phyloP scores from a whole-genome alignment of 371 early-diverging fungal genomes.

The Coemansia linderi region DNA sequence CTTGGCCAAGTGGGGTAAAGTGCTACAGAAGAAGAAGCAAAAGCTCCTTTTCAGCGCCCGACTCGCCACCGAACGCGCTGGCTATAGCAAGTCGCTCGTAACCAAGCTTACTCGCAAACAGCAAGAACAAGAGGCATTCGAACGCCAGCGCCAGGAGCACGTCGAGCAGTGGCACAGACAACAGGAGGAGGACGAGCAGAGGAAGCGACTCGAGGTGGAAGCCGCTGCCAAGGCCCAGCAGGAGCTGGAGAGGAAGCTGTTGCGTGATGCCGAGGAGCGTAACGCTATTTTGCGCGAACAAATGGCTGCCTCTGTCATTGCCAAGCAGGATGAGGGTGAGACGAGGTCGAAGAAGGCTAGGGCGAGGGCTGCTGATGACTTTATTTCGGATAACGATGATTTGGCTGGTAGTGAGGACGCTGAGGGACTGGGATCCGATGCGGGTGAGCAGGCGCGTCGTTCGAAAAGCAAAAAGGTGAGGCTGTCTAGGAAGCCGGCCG shows the following conservation, averaged over 20 bases:
- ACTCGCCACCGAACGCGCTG: conserved; percentile 66
- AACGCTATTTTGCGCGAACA: conserved; percentile 42
- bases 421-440: not conserved
- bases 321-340: not conserved
- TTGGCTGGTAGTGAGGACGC: not conserved
- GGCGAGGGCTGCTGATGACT: conserved; percentile 7
- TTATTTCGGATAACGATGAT: conserved; percentile 15
- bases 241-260: conserved; percentile 52
- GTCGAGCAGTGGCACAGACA: conserved; percentile 58
- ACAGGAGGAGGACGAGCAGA: conserved; percentile 55
- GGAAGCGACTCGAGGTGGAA: conserved; percentile 45
- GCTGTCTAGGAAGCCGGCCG: not conserved
- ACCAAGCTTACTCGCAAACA: conserved; percentile 63
- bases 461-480: not conserved
- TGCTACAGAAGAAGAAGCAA: conserved; percentile 5
- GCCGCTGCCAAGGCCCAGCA: not conserved
- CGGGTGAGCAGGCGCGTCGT: not conserved
- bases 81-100: conserved; percentile 66
- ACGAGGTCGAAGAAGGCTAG: conserved; percentile 1
- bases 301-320: conserved; percentile 24
- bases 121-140: conserved; percentile 63
- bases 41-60: conserved; percentile 64
- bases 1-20: conserved; percentile 44
- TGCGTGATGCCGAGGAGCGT: conserved; percentile 55
- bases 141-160: conserved; percentile 52